These are phyloP conservation scores for Phytophthora aleatoria DNA, from an alignment of 352 stramenopile species.

Conservation along the genomic window DNA sequence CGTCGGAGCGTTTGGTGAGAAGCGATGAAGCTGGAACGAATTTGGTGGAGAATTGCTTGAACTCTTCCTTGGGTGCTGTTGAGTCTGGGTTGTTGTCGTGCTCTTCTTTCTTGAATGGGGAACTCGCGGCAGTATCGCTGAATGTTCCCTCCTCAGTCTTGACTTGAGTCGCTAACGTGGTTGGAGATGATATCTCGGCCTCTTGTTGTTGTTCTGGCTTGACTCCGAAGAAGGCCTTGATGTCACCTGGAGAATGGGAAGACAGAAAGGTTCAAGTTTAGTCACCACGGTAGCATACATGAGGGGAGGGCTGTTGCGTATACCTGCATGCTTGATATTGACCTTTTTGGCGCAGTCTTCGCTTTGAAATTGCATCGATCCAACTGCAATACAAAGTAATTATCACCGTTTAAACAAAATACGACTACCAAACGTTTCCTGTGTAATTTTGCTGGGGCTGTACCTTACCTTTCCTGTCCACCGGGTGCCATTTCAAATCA, in stretches of 20 bases:
- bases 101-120: slow-evolving; percentile 26
- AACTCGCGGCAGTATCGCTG: not conserved
- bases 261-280: not conserved
- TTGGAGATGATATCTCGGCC: not conserved
- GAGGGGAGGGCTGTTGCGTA: too few species aligned
- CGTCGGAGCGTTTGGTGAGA: slow-evolving; percentile 41
- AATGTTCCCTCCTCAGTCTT: slow-evolving; percentile 8
- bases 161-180: slow-evolving; percentile 6
- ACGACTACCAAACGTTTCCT: not conserved
- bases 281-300: not conserved
- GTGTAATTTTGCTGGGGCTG: not conserved
- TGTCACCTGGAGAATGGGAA: slow-evolving; percentile 44
- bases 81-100: not conserved
- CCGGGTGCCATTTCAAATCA: slow-evolving; percentile 78
- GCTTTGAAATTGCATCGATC: slow-evolving; percentile 76
- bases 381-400: slow-evolving; percentile 47
- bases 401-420: not conserved
- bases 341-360: slow-evolving; percentile 77
- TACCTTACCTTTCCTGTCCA: slow-evolving; percentile 68
- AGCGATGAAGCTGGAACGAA: slow-evolving; percentile 57
- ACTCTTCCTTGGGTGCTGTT: slow-evolving; percentile 18
- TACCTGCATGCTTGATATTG: slow-evolving; percentile 78
- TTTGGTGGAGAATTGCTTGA: slow-evolving; percentile 27
- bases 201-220: slow-evolving; percentile 48
- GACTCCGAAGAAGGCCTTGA: slow-evolving; percentile 69